Evolutionary conservation across 1,139 yeast species (phyloP).

Genomic region (Yamadazyma buinensis): DNA sequence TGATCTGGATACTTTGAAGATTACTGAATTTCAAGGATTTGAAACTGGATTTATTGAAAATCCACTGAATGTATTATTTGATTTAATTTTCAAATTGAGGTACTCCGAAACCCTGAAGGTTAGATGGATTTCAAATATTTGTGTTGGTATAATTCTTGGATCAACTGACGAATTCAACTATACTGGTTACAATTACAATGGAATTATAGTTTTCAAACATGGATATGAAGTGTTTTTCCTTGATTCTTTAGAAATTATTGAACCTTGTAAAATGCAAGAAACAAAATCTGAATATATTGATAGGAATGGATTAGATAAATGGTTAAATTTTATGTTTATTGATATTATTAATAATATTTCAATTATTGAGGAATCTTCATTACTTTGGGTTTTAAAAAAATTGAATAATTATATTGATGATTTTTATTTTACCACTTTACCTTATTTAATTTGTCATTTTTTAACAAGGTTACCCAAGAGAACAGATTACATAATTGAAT

Average conservation of each 20-base stretch:
- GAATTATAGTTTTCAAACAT: conserved; percentile 1
- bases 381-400: background rate
- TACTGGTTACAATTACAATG: conserved; percentile 1
- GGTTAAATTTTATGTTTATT: background rate
- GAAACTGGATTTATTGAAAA: too few species aligned
- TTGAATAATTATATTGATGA: background rate
- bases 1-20: too few species aligned
- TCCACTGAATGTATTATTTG: background rate
- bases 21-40: too few species aligned
- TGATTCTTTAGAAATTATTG: too few species aligned
- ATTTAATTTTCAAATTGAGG: conserved; percentile 9
- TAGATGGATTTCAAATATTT: conserved; percentile 28
- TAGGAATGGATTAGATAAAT: background rate
- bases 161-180: conserved; percentile 1
- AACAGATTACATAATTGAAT: conserved; percentile 1
- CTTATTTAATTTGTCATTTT: conserved; percentile 6
- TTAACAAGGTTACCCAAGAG: conserved; percentile 5
- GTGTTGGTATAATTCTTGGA: conserved; percentile 23
- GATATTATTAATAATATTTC: background rate
- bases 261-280: background rate
- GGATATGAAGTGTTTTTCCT: too few species aligned
- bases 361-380: background rate
- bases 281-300: background rate
- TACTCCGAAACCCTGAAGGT: background rate
- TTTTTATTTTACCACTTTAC: background rate